Evolutionary conservation across 371 early-diverging fungal species (phyloP).

Genomic region (Mortierella sp.): DNA sequence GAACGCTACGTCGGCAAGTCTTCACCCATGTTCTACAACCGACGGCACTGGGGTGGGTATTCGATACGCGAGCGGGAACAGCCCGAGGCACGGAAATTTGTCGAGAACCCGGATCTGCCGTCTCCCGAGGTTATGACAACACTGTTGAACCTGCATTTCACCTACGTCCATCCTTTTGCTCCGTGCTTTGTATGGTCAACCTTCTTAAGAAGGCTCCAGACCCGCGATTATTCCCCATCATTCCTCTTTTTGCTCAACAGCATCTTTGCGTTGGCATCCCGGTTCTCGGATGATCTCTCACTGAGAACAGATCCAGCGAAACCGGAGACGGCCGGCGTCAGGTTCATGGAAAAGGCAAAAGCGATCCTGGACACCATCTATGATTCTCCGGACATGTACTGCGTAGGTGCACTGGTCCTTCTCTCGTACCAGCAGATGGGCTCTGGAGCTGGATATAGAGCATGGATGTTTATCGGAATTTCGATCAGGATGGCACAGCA

Average conservation of each 20-base stretch:
- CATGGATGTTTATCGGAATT: conserved; percentile 64
- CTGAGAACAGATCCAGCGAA: conserved; percentile 38
- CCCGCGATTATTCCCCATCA: conserved; percentile 52
- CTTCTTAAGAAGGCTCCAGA: conserved; percentile 60
- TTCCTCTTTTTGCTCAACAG: conserved; percentile 57
- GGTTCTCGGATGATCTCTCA: conserved; percentile 50
- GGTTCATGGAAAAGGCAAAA: conserved; percentile 35
- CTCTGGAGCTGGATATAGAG: conserved; percentile 51
- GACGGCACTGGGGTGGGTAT: conserved; percentile 29
- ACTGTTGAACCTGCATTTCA: conserved; percentile 56
- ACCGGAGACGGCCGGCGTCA: conserved; percentile 37
- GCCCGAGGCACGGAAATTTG: conserved; percentile 28
- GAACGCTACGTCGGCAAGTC: conserved; percentile 36
- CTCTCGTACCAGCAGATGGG: conserved; percentile 40
- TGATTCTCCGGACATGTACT: conserved; percentile 39
- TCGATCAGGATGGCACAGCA: conserved; percentile 75
- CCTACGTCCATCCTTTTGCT: conserved; percentile 62
- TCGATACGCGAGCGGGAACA: conserved; percentile 30
- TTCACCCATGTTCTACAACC: conserved; percentile 40
- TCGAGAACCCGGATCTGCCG: conserved; percentile 34
- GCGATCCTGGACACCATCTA: conserved; percentile 44
- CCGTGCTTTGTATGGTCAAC: conserved; percentile 64
- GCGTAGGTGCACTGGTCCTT: conserved; percentile 40
- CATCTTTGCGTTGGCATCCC: conserved; percentile 62
- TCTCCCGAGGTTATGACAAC: conserved; percentile 32